Evolutionary conservation across 768 basidiomycete species (phyloP).

Genomic region (Leccinum boreale): DNA sequence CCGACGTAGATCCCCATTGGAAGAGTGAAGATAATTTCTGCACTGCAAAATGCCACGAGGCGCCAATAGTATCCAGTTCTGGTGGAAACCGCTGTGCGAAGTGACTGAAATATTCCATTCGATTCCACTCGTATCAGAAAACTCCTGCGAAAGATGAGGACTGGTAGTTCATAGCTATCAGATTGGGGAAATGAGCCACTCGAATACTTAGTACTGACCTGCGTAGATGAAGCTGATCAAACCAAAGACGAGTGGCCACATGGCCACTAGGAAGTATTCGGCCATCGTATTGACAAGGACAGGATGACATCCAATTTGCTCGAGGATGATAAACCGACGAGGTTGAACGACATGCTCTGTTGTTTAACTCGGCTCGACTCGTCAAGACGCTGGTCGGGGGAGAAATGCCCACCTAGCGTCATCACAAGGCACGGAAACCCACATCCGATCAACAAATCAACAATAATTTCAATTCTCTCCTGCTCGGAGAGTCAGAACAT

Average conservation of each 20-base stretch:
- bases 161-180: slow-evolving; percentile 11
- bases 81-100: slow-evolving; percentile 17
- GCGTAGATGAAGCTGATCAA: slow-evolving; percentile 21
- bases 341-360: slow-evolving; percentile 27
- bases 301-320: slow-evolving; percentile 28
- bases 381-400: not conserved
- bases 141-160: slow-evolving; percentile 14
- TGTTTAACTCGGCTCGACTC: no score
- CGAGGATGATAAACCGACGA: slow-evolving; percentile 23
- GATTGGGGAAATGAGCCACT: not conserved
- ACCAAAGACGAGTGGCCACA: slow-evolving; percentile 19
- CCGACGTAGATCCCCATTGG: not conserved
- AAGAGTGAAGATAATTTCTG: not conserved
- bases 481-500: slow-evolving; percentile 10
- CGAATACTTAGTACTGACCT: slow-evolving; percentile 9
- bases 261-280: slow-evolving; percentile 15
- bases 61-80: not conserved
- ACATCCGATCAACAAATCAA: slow-evolving; percentile 36
- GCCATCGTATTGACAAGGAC: slow-evolving; percentile 4
- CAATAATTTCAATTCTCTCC: slow-evolving; percentile 48
- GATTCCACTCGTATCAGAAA: slow-evolving; percentile 1
- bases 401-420: slow-evolving; percentile 23
- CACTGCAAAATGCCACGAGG: not conserved
- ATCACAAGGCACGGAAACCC: slow-evolving; percentile 36
- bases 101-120: not conserved